Percentiles rank a stretch among this genome's conserved stretches.
These are phyloP conservation scores for Phaseolus lunatus DNA, from an alignment of 306 rosid genomes.

Conservation along the genomic window DNA sequence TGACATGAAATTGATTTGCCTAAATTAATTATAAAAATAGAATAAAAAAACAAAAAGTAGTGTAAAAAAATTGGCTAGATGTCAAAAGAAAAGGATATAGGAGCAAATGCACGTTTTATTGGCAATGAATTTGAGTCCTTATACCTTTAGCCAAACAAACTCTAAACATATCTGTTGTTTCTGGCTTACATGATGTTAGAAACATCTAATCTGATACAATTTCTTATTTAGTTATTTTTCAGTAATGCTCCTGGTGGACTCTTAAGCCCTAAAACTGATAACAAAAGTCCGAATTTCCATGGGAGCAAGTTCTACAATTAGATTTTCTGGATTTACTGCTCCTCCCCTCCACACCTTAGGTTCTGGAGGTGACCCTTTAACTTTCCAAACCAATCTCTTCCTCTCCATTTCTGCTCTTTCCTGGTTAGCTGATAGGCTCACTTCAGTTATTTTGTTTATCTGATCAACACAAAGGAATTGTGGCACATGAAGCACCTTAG, in stretches of 20 bases:
- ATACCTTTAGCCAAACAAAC: conserved; percentile 6
- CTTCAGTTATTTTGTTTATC: conserved; percentile 65
- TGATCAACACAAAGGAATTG: conserved; percentile 42
- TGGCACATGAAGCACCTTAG: not conserved
- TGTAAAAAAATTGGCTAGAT: not conserved
- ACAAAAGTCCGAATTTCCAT: conserved; percentile 74
- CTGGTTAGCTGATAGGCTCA: conserved; percentile 80
- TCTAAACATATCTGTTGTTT: not conserved
- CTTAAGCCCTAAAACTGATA: conserved; percentile 46
- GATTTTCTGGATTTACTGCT: conserved; percentile 66
- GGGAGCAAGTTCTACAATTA: conserved; percentile 67
- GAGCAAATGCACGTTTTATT: conserved; percentile 15
- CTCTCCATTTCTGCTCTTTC: conserved; percentile 77
- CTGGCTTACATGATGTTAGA: not conserved
- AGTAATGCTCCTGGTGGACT: not conserved
- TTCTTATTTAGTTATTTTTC: conserved; percentile 22
- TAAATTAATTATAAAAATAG: too few species aligned
- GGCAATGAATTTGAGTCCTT: conserved; percentile 12
- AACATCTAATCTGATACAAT: not conserved
- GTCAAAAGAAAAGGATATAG: not conserved
- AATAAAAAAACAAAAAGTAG: not conserved
- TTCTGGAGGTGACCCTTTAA: conserved; percentile 55
- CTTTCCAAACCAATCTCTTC: conserved; percentile 76
- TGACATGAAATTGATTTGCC: too few species aligned
- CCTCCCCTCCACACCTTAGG: conserved; percentile 59